Evolutionary conservation across 345 rosid genomes (phyloP).

Genomic region (Heritiera fomes): DNA sequence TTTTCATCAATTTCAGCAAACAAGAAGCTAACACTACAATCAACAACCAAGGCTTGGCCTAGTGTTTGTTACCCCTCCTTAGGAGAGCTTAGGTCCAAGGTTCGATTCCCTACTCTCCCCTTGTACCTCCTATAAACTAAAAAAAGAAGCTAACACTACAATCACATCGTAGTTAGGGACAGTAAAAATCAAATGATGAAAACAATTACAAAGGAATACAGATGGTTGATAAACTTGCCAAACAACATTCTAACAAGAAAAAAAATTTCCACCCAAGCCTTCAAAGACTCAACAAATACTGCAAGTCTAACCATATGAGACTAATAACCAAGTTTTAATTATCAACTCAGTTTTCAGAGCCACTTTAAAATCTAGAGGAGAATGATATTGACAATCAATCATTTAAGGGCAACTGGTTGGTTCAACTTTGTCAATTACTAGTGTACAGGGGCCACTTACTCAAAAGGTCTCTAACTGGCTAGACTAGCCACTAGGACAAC

Average conservation of each 20-base stretch:
- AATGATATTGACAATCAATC: neutral
- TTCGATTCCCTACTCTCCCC: too few relatives aligned
- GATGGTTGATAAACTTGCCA: neutral
- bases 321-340: neutral
- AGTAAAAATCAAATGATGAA: neutral
- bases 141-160: conserved; percentile 16
- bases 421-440: neutral
- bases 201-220: neutral
- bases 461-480: neutral
- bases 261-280: neutral
- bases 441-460: neutral
- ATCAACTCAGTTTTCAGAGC: neutral
- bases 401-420: neutral
- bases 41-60: too few relatives aligned
- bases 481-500: neutral
- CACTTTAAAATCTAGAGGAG: neutral
- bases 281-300: neutral
- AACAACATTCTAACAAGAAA: neutral
- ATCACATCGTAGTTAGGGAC: neutral
- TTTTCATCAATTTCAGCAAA: conserved; percentile 20
- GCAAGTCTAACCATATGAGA: neutral
- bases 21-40: conserved; percentile 9
- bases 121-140: neutral
- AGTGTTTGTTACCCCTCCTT: too few relatives aligned
- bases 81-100: too few relatives aligned